These are phyloP conservation scores for Lasiodiplodia gonubiensis DNA, from an alignment of 2,329 filamentous ascomycete species.

Conservation along the genomic window DNA sequence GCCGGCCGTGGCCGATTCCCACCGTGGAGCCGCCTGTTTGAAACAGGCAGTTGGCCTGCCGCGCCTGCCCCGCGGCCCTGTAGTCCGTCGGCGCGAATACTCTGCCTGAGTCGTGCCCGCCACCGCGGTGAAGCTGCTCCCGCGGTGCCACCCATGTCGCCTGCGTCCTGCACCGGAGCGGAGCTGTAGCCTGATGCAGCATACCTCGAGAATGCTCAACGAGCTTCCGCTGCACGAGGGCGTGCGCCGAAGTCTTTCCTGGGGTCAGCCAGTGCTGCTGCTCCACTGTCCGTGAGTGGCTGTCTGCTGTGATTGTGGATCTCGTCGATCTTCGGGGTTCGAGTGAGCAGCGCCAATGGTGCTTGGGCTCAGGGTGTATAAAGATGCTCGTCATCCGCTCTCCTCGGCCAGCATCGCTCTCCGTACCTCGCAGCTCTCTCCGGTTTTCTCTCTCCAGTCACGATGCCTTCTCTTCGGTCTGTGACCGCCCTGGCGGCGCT, in stretches of 20 bases:
- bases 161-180: background rate
- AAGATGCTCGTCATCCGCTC: background rate
- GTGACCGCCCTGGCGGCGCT: constrained; percentile 43
- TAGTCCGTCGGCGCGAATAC: constrained; percentile 5
- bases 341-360: background rate
- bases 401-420: constrained; percentile 20
- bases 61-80: background rate
- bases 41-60: constrained; percentile 28
- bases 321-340: constrained; percentile 27
- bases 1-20: constrained; percentile 8
- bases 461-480: constrained; percentile 43
- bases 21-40: constrained; percentile 27
- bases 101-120: constrained; percentile 13
- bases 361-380: constrained; percentile 7
- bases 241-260: constrained; percentile 25
- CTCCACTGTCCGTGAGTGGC: constrained; percentile 22
- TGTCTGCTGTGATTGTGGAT: constrained; percentile 22
- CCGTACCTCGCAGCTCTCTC: constrained; percentile 27
- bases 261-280: constrained; percentile 12
- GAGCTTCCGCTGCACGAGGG: background rate
- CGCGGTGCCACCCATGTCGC: constrained; percentile 10
- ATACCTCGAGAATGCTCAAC: constrained; percentile 16
- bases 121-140: background rate
- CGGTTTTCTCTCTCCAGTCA: constrained; percentile 20
- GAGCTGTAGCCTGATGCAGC: constrained; percentile 11